Conservation (phyloP, 2,329 filamentous ascomycete species). For the Chaetomium sp. region DNA sequence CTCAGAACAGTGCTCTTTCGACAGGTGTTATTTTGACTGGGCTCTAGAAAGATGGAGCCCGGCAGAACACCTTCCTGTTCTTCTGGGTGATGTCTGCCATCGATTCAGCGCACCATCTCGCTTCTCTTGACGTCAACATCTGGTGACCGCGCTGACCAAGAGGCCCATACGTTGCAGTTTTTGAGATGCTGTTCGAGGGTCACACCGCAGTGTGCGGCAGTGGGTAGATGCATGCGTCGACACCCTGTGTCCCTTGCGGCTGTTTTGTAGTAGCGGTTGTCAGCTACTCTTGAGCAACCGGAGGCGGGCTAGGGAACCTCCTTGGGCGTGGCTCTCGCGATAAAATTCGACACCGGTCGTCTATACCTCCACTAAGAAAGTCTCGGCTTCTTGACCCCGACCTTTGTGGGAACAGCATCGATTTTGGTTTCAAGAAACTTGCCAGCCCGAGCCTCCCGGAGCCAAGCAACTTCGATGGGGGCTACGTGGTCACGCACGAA, state of each 20-base stretch:
- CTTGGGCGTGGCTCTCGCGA: neutral
- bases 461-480: conserved; percentile 58
- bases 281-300: neutral
- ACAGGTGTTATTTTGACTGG: neutral
- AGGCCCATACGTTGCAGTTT: neutral
- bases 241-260: neutral
- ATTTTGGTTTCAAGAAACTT: conserved; percentile 53
- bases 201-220: neutral
- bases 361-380: neutral
- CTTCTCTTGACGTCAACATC: neutral
- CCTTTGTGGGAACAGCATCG: conserved; percentile 46
- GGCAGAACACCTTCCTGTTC: no score
- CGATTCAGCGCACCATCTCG: neutral
- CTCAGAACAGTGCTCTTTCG: no score
- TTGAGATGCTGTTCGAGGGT: neutral
- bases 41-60: neutral
- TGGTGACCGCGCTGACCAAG: neutral
- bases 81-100: neutral
- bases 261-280: neutral
- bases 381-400: conserved; percentile 44
- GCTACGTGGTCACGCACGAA: conserved; percentile 57
- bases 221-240: neutral
- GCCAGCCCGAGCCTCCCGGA: conserved; percentile 48
- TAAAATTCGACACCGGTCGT: neutral
- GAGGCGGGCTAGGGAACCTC: neutral